Conservation (phyloP, 345 rosid genomes). For the Moricandia arvensis region DNA sequence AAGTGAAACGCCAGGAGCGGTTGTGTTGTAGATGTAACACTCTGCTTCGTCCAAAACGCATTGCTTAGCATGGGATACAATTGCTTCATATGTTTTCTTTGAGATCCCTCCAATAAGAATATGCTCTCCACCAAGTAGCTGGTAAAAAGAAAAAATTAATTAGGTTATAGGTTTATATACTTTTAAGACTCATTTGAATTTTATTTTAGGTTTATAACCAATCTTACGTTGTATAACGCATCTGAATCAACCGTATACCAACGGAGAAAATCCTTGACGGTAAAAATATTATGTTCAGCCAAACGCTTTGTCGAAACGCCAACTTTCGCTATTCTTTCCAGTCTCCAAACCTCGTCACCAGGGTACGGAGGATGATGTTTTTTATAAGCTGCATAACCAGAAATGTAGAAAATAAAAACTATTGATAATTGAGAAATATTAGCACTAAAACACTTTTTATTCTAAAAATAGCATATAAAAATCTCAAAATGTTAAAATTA, state of each 20-base stretch:
- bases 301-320: conserved; percentile 50
- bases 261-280: conserved; percentile 51
- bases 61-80: conserved; percentile 54
- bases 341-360: conserved; percentile 68
- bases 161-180: neutral
- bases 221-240: conserved; percentile 48
- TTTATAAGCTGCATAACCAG: conserved; percentile 50
- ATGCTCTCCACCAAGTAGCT: conserved; percentile 43
- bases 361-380: conserved; percentile 76
- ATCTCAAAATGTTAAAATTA: neutral
- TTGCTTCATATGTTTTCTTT: conserved; percentile 51
- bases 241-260: conserved; percentile 10
- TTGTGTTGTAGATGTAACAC: conserved; percentile 41
- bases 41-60: conserved; percentile 58
- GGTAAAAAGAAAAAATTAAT: neutral
- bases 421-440: neutral
- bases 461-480: neutral
- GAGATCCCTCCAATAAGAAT: conserved; percentile 31
- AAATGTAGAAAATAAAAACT: neutral
- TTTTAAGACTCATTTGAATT: neutral
- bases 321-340: conserved; percentile 65
- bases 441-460: neutral
- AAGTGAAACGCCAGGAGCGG: conserved; percentile 20
- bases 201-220: neutral
- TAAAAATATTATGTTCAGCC: conserved; percentile 13